phyloP scores from a whole-genome alignment of 2,329 filamentous ascomycete species.

The Fusarium sp. region DNA sequence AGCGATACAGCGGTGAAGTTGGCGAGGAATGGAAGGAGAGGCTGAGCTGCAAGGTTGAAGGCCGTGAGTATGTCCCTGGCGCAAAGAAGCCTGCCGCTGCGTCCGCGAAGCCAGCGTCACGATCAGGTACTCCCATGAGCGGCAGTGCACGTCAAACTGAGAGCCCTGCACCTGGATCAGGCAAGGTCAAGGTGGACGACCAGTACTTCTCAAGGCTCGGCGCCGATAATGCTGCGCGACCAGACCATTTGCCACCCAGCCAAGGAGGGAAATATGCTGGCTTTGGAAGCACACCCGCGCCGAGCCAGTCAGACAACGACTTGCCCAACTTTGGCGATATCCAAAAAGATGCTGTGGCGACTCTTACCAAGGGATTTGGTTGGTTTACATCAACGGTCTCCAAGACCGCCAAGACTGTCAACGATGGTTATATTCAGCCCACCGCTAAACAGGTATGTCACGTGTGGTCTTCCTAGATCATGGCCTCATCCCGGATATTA shows the following conservation, averaged over 20 bases:
- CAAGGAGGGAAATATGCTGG: slow-evolving; percentile 94
- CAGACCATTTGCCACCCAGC: slow-evolving; percentile 79
- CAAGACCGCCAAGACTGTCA: slow-evolving; percentile 90
- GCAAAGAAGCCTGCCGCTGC: slow-evolving; percentile 61
- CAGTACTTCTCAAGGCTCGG: slow-evolving; percentile 90
- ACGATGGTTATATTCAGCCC: slow-evolving; percentile 91
- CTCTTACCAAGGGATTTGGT: slow-evolving; percentile 90
- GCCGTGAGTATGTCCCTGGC: slow-evolving; percentile 81
- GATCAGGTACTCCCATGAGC: slow-evolving; percentile 54
- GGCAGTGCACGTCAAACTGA: slow-evolving; percentile 52
- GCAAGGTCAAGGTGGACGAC: slow-evolving; percentile 76
- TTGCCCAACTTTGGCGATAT: slow-evolving; percentile 84
- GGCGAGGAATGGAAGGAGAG: slow-evolving; percentile 97
- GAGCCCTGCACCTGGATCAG: slow-evolving; percentile 50
- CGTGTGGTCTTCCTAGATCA: not conserved
- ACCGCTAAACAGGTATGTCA: slow-evolving; percentile 80
- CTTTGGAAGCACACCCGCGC: slow-evolving; percentile 81
- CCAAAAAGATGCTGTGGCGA: slow-evolving; percentile 88
- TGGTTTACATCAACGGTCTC: slow-evolving; percentile 91
- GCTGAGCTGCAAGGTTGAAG: slow-evolving; percentile 86
- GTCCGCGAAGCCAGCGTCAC: slow-evolving; percentile 48
- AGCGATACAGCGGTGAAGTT: slow-evolving; percentile 87
- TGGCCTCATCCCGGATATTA: not conserved
- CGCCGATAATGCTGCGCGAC: slow-evolving; percentile 78
- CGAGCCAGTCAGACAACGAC: slow-evolving; percentile 55